phyloP scores from a whole-genome alignment of 1,139 yeast genomes.

The Eremothecium cymbalariae region DNA sequence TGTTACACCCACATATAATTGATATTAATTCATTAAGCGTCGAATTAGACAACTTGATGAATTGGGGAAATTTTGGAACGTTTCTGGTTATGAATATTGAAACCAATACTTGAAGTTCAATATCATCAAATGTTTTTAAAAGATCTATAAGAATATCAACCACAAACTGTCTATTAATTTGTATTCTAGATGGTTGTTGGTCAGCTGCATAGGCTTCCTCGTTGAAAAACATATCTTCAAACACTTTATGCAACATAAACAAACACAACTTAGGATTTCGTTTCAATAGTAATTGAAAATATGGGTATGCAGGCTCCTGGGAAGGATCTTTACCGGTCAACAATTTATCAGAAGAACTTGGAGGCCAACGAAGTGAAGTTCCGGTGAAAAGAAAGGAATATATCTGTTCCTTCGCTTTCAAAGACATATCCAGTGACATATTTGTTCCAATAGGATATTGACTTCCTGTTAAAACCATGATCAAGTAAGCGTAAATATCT shows the following conservation, averaged over 20 bases:
- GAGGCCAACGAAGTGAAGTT: conserved; percentile 42
- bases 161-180: conserved; percentile 28
- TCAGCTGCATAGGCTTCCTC: conserved; percentile 13
- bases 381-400: conserved; percentile 52
- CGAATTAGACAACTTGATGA: conserved; percentile 58
- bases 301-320: conserved; percentile 32
- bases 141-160: conserved; percentile 27
- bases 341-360: conserved; percentile 22
- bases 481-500: conserved; percentile 51
- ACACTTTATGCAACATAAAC: conserved; percentile 22
- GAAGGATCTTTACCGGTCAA: conserved; percentile 15
- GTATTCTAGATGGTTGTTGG: conserved; percentile 8
- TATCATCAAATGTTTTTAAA: conserved; percentile 12
- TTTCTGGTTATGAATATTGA: conserved; percentile 68
- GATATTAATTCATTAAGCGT: conserved; percentile 42
- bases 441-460: conserved; percentile 64
- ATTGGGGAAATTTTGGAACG: conserved; percentile 73
- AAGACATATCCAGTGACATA: conserved; percentile 30
- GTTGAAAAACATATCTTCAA: conserved; percentile 29
- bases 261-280: conserved; percentile 19
- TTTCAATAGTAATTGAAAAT: conserved; percentile 26
- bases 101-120: conserved; percentile 34
- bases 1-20: conserved; percentile 38
- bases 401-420: conserved; percentile 40
- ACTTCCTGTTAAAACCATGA: conserved; percentile 65